Evolutionary conservation across 2,329 filamentous ascomycete genomes (phyloP).

Genomic region (Seiridium unicorne): DNA sequence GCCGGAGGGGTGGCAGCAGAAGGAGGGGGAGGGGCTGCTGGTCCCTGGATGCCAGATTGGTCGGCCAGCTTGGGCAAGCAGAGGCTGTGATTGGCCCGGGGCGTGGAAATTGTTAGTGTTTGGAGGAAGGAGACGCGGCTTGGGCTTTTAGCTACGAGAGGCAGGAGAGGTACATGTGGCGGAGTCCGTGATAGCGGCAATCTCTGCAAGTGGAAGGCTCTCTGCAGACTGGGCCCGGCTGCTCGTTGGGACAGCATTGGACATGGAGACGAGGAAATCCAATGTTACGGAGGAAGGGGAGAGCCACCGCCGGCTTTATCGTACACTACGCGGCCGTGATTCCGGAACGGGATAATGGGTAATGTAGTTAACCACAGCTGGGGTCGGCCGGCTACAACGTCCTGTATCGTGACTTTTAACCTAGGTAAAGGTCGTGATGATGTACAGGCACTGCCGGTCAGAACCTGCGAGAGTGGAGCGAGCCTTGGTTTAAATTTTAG

Average conservation of each 20-base stretch:
- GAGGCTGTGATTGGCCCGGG: conserved; percentile 10
- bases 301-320: conserved; percentile 3
- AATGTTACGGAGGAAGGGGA: background rate
- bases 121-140: background rate
- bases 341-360: background rate
- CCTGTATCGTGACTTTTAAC: background rate
- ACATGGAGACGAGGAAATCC: background rate
- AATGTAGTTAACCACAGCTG: background rate
- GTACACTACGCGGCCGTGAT: background rate
- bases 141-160: conserved; percentile 4
- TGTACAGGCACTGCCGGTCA: background rate
- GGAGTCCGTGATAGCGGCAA: conserved; percentile 3
- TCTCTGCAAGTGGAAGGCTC: conserved; percentile 8
- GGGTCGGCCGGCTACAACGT: background rate
- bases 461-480: background rate
- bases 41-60: conserved; percentile 2
- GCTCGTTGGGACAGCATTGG: conserved; percentile 3
- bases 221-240: conserved; percentile 7
- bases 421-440: background rate
- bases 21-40: conserved; percentile 16
- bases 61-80: conserved; percentile 5
- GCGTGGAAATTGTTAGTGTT: background rate
- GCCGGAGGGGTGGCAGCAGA: conserved; percentile 20
- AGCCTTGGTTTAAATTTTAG: background rate
- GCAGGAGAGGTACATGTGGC: conserved; percentile 8